Conservation (phyloP, 129 eudicot genomes). For the Artemisia argyi region DNA sequence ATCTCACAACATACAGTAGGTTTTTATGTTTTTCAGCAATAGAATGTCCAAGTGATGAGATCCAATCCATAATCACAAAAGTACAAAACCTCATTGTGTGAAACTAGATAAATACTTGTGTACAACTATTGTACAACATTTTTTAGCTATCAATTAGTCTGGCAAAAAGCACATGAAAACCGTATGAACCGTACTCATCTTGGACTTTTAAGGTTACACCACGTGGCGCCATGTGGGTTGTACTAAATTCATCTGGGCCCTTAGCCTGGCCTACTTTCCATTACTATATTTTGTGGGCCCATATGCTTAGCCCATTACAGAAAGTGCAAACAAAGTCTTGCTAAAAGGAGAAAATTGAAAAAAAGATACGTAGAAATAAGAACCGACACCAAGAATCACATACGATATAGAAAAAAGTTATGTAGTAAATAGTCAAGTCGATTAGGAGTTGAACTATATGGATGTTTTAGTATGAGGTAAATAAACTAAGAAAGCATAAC, state of each 20-base stretch:
- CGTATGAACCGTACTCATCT: conserved; percentile 32
- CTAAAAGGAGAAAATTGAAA: not conserved
- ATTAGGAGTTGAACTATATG: too few relatives aligned
- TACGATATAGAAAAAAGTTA: not conserved
- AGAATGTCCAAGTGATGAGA: too few relatives aligned
- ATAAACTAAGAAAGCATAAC: too few relatives aligned
- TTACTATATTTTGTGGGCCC: conserved; percentile 13
- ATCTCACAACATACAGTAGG: too few relatives aligned
- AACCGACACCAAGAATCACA: conserved; percentile 11
- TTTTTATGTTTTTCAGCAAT: too few relatives aligned
- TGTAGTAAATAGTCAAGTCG: not conserved
- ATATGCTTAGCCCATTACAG: conserved; percentile 9
- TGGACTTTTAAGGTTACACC: conserved; percentile 23
- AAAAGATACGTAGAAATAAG: not conserved
- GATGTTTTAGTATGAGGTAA: too few relatives aligned
- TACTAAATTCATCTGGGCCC: conserved; percentile 22
- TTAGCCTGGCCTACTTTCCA: conserved; percentile 23
- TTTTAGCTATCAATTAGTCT: not conserved
- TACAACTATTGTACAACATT: conserved; percentile 17
- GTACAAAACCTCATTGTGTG: too few relatives aligned
- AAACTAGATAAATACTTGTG: not conserved
- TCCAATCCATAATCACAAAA: too few relatives aligned
- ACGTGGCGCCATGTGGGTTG: conserved; percentile 34
- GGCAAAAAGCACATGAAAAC: conserved; percentile 27
- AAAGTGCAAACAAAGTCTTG: not conserved